phyloP scores from a whole-genome alignment of 768 basidiomycete genomes.

The Cystofilobasidium ferigula region DNA sequence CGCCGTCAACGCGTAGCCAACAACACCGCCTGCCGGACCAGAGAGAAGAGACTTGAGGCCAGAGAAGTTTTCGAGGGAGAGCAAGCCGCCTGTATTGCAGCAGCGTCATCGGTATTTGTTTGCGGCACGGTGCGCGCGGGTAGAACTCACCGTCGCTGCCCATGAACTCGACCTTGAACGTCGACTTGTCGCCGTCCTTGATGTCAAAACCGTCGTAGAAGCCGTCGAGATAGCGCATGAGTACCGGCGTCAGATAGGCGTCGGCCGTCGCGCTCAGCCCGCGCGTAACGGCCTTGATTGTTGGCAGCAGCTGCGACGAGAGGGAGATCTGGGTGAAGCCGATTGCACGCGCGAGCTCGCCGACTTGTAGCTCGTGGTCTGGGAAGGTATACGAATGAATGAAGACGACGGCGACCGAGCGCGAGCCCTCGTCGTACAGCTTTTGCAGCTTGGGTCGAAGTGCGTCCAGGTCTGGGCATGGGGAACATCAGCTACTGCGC shows the following conservation, averaged over 20 bases:
- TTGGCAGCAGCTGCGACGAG: conserved; percentile 17
- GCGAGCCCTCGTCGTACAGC: conserved; percentile 10
- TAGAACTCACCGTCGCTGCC: conserved; percentile 7
- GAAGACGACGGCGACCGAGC: conserved; percentile 18
- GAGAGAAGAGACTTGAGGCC: conserved; percentile 29
- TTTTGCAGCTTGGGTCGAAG: conserved; percentile 8
- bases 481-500: background rate
- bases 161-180: conserved; percentile 21
- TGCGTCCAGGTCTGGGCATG: conserved; percentile 10
- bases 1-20: conserved; percentile 24
- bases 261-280: conserved; percentile 26
- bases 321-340: conserved; percentile 26
- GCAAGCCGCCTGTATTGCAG: background rate
- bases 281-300: conserved; percentile 20
- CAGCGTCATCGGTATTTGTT: background rate
- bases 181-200: background rate
- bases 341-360: conserved; percentile 27
- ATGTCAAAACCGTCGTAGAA: conserved; percentile 17
- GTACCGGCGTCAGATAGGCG: conserved; percentile 33
- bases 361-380: conserved; percentile 30
- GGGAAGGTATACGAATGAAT: conserved; percentile 23
- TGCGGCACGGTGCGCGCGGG: background rate
- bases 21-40: conserved; percentile 31
- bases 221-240: conserved; percentile 10
- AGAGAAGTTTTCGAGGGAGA: conserved; percentile 21